Percentiles rank a stretch among this genome's conserved stretches.
Conservation (phyloP, 805 yeast genomes). For the Candida andamanensis region DNA sequence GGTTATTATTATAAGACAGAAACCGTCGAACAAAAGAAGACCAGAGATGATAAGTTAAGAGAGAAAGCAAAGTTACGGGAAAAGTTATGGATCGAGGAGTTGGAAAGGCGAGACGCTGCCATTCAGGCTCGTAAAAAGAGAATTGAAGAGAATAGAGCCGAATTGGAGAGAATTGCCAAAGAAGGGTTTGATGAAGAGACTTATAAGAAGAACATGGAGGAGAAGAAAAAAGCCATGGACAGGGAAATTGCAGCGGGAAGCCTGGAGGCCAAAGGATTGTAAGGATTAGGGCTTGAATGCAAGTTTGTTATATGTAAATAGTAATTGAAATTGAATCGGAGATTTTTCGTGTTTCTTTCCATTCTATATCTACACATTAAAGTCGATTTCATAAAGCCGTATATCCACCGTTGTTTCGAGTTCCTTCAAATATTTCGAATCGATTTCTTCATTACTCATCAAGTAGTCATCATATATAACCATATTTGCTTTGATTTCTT, state of each 20-base stretch:
- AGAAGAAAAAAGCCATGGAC: conserved; percentile 4
- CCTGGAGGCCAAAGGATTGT: not conserved
- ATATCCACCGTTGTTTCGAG: too few relatives aligned
- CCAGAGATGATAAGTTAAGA: conserved; percentile 60
- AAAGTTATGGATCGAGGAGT: conserved; percentile 79
- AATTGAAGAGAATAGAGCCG: conserved; percentile 56
- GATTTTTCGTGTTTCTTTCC: too few relatives aligned
- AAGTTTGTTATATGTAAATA: too few relatives aligned
- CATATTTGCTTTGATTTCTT: too few relatives aligned
- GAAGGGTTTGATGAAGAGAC: conserved; percentile 30
- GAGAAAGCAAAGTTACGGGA: conserved; percentile 86
- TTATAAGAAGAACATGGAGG: conserved; percentile 7
- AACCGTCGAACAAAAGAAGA: conserved; percentile 36
- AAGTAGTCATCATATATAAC: too few relatives aligned
- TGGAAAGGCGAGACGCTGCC: conserved; percentile 79
- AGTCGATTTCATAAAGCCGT: too few relatives aligned
- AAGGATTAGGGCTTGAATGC: too few relatives aligned
- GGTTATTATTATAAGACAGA: conserved; percentile 62
- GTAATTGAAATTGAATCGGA: too few relatives aligned
- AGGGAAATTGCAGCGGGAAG: not conserved
- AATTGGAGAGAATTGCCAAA: conserved; percentile 28
- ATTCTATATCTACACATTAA: too few relatives aligned
- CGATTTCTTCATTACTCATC: too few relatives aligned
- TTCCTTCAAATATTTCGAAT: too few relatives aligned
- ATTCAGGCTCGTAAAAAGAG: conserved; percentile 63